Percentiles rank a stretch among this genome's conserved stretches.
phyloP scores from a whole-genome alignment of 495 filamentous ascomycete species.

The Tuber magnatum region DNA sequence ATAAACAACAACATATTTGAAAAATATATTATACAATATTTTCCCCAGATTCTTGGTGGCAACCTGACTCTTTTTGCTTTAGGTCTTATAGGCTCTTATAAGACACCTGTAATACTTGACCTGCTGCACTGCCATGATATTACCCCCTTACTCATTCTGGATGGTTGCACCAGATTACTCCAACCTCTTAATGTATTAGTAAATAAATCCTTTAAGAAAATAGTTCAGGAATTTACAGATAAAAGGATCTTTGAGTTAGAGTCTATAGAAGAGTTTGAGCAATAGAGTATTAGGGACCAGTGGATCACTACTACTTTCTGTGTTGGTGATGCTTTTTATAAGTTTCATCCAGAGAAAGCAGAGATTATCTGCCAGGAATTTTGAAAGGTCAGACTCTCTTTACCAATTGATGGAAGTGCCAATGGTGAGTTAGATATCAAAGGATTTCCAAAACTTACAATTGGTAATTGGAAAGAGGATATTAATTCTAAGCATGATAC shows the following conservation, averaged over 20 bases:
- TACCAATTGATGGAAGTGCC: too few relatives aligned
- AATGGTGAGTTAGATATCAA: too few relatives aligned
- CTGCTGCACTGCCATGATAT: neutral
- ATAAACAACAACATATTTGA: neutral
- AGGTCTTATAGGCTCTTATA: neutral
- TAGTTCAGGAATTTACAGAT: constrained; percentile 4
- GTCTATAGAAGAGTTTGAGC: neutral
- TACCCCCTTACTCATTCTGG: neutral
- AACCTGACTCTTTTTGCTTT: neutral
- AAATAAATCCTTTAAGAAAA: neutral
- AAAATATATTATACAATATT: neutral
- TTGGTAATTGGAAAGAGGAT: too few relatives aligned
- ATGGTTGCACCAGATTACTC: neutral
- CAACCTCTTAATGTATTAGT: neutral
- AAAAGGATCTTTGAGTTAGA: constrained; percentile 4
- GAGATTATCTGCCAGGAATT: too few relatives aligned
- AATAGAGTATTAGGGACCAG: too few relatives aligned
- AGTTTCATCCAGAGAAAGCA: too few relatives aligned
- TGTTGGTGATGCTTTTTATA: too few relatives aligned
- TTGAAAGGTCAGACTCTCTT: too few relatives aligned
- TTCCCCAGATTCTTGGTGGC: neutral
- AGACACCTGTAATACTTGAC: too few relatives aligned
- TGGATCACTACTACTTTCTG: too few relatives aligned
- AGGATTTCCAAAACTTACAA: too few relatives aligned
- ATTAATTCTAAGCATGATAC: too few relatives aligned